Evolutionary conservation across 768 basidiomycete genomes (phyloP), one percentile per base, ranked within the genome.

Genomic region (Fistulinella prunicolor): DNA sequence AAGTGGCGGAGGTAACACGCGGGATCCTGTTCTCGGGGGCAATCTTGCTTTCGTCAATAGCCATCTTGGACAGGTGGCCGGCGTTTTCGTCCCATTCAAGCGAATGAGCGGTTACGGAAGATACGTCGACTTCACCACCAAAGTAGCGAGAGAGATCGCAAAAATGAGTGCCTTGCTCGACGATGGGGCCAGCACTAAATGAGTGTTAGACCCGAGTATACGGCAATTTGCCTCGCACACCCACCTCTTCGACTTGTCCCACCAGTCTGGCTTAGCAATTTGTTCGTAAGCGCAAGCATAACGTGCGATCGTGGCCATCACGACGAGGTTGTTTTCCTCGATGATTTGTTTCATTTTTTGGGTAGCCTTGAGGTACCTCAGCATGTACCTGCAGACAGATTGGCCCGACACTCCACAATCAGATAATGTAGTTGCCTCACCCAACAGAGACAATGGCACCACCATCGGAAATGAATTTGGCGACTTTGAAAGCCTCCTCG

Each of bases 271-370:
- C 68, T 92, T 91, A 10, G 79, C 78, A 49, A 89, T 89, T 20
- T 79, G 69, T 65, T 88, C 80, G 59, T 92, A 94, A 34, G 89
- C 90, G 60, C 85, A 86, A 10, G 91, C 92, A 70, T 97, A 99
- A 49, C 95, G 86, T 8, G 94, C 94, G 56, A 94, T 84, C 29
- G 95, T 98, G 38, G 86, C 79, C 94, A 98, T 97, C 43, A 99
- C 94, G 19, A 86, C 87, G 49, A 99, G 77, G 62, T 91, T 81
- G 66, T 97, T 97, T 54, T 95, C 92, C 62, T 89, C 76, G 64
- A 99, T 89, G 67, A 97, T 94, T 51, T 86, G 80, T 72, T 95
- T 94, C 90, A 97, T 96, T 79, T 84, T 86, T 70, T 96, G 93
- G 19, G 95, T 91, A 26, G 88, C 94, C 68, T 86, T 87, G 59